Conservation (phyloP, 2,329 filamentous ascomycete species). For the Onygenales sp. region DNA sequence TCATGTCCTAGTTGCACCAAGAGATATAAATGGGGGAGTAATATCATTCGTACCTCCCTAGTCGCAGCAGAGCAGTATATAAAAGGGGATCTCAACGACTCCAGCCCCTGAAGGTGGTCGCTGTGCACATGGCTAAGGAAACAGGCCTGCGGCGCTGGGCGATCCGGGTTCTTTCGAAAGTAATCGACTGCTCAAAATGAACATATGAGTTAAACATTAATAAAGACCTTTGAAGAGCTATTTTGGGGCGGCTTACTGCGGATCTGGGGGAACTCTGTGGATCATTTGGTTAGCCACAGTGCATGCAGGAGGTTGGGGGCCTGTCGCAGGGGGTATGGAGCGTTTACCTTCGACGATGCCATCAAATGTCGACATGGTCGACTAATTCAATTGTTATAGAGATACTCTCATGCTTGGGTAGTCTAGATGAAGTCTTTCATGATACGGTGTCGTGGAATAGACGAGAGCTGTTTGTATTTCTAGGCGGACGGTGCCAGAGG, state of each 20-base stretch:
- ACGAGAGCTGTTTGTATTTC: too few relatives aligned
- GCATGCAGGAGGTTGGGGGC: neutral
- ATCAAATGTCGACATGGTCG: constrained; percentile 24
- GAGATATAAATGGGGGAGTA: neutral
- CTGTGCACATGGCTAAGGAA: constrained; percentile 91
- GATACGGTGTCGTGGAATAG: too few relatives aligned
- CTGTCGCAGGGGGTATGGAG: too few relatives aligned
- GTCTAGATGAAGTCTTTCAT: too few relatives aligned
- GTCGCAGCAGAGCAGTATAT: constrained; percentile 86
- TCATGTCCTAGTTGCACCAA: neutral
- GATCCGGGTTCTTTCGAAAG: constrained; percentile 53
- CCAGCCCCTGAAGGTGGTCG: constrained; percentile 76
- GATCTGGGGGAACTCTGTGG: constrained; percentile 13
- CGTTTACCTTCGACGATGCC: constrained; percentile 20
- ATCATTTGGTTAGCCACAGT: neutral
- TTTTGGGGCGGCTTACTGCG: constrained; percentile 8
- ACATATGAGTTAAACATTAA: neutral
- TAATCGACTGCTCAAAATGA: constrained; percentile 56
- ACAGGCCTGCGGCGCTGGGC: constrained; percentile 61
- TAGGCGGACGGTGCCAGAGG: too few relatives aligned
- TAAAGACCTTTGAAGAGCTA: neutral
- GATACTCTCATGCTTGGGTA: neutral
- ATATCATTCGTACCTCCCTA: constrained; percentile 43
- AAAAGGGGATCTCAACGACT: constrained; percentile 66
- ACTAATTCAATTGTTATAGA: neutral